These are phyloP conservation scores for Oryza rufipogon DNA, from an alignment of 176 grass and related monocot species.

Conservation along the genomic window DNA sequence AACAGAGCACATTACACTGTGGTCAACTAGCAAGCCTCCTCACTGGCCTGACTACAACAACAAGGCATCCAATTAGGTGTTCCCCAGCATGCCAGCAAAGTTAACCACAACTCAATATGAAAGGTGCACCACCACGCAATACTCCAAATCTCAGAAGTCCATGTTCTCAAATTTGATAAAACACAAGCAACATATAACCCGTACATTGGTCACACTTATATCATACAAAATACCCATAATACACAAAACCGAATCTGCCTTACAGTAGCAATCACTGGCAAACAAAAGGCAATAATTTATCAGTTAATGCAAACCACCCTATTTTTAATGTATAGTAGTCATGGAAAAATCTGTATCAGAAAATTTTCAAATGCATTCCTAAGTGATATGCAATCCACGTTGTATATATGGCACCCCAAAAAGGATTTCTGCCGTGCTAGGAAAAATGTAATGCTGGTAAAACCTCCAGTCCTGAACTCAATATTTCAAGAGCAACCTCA, in stretches of 20 bases:
- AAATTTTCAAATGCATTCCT: conserved; percentile 4
- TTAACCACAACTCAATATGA: background rate
- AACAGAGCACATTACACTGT: background rate
- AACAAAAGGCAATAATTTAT: background rate
- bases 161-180: background rate
- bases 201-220: background rate
- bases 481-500: conserved; percentile 19
- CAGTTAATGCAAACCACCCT: background rate
- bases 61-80: background rate
- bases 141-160: background rate
- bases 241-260: background rate
- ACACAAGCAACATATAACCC: conserved; percentile 2
- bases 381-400: conserved; percentile 25
- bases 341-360: conserved; percentile 9
- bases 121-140: background rate
- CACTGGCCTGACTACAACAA: background rate
- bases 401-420: background rate
- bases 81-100: background rate
- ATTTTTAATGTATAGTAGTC: background rate
- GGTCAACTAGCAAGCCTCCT: conserved; percentile 7
- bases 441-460: background rate
- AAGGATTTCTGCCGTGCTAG: background rate
- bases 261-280: conserved; percentile 8
- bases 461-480: background rate
- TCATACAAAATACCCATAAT: background rate